A percentile compares a stretch with the other conserved stretches of the same genome.
Evolutionary conservation across 129 eudicot species (phyloP).

Genomic region (Artemisia argyi): DNA sequence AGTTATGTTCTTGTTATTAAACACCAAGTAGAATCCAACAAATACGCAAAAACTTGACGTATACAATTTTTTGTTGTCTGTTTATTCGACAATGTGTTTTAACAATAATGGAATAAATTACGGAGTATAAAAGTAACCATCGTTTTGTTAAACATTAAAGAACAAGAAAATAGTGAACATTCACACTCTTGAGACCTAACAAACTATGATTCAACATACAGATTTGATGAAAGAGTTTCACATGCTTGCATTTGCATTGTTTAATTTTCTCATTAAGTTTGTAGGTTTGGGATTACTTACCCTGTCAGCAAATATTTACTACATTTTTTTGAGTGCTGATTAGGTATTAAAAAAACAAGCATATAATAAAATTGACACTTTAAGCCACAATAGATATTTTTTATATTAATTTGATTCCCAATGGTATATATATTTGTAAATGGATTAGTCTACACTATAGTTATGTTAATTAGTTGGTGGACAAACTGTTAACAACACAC

Average conservation of each 20-base stretch:
- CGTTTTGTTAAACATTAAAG: background rate
- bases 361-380: no score
- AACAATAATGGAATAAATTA: background rate
- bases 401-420: no score
- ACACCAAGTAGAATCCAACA: background rate
- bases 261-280: background rate
- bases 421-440: background rate
- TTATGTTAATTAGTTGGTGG: slow-evolving; percentile 15
- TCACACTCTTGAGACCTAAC: background rate
- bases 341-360: no score
- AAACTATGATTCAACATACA: background rate
- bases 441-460: background rate
- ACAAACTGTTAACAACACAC: slow-evolving; percentile 1
- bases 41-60: background rate
- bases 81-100: background rate
- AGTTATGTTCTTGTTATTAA: background rate
- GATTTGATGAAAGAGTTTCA: background rate
- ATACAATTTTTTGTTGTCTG: background rate
- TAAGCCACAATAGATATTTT: no score
- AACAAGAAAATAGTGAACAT: slow-evolving; percentile 1
- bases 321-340: no score
- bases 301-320: no score
- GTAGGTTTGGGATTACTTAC: background rate
- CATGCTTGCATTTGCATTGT: background rate
- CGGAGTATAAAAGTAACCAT: background rate